Evolutionary conservation across 1,284 basidiomycete species (phyloP), one percentile per base, ranked within the genome.

Genomic region (Athelia psychrophila): DNA sequence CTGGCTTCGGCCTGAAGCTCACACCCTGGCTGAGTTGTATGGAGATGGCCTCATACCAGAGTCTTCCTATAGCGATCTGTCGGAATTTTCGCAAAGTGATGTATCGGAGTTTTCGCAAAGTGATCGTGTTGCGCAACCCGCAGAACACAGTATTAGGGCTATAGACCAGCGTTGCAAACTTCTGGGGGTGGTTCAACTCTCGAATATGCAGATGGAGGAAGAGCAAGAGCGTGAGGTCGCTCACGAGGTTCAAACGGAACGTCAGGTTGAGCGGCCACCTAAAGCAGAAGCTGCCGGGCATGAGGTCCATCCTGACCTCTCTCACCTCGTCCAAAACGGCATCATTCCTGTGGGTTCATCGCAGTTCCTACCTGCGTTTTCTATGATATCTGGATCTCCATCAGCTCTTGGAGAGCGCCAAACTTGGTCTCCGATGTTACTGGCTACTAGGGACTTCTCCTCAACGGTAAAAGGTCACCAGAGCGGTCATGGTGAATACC

Each of bases 151-250:
- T 5, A n/a, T 42, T 42, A 16, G n/a, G 6, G 38, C 16, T 16
- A 42, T 42, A 42, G 20, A 6, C 5, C 52, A 56, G 23, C 52
- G 60, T 45, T 58, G 60, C 20, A 13, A 51, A 30, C 46, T 48
- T 30, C 55, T 70, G 27, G 57, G 57, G 1, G 38, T 59, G 5
- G 23, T 46, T 4, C 44, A 47, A n/a, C 27, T 54, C 15, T 9
- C 46, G 1, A 45, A 57, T 32, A 44, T 50, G 6, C 44, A 51
- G 16, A 23, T 65, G 47, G 58, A 57, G 6, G 69, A 71, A 52
- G 69, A 71, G 47, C 70, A 70, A 49, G 70, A 71, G 44, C 58
- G 68, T 13, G 69, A 71, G 47, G 58, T 71, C 8, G 49, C 48
- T 6, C 65, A 66, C 27, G 67, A 69, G 47, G 49, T 62, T 3